Evolutionary conservation across 1,139 yeast genomes (phyloP).

Genomic region (Dujonia santamariae): DNA sequence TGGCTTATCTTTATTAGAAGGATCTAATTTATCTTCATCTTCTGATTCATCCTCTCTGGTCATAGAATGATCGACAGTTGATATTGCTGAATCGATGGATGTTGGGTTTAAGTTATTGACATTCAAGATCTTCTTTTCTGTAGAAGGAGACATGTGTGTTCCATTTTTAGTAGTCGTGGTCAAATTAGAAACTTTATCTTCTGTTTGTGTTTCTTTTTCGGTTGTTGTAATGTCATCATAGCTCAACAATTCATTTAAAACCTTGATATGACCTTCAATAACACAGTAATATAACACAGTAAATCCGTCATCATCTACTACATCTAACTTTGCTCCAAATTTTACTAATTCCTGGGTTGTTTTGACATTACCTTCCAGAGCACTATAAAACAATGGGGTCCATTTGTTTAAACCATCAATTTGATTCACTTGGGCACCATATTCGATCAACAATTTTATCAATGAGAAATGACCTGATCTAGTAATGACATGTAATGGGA

Average conservation of each 20-base stretch:
- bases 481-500: slow-evolving; percentile 86
- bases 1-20: too few species aligned
- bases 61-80: slow-evolving; percentile 27
- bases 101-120: neutral
- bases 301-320: slow-evolving; percentile 80
- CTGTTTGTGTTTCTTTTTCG: slow-evolving; percentile 1
- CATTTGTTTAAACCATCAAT: slow-evolving; percentile 85
- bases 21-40: slow-evolving; percentile 24
- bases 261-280: slow-evolving; percentile 87
- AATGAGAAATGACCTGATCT: slow-evolving; percentile 75
- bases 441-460: slow-evolving; percentile 61
- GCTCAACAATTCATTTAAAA: slow-evolving; percentile 61
- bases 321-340: slow-evolving; percentile 67
- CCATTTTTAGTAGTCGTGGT: neutral
- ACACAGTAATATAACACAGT: slow-evolving; percentile 87
- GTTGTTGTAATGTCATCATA: slow-evolving; percentile 20
- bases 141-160: neutral
- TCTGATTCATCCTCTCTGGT: slow-evolving; percentile 34
- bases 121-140: neutral
- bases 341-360: slow-evolving; percentile 71
- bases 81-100: slow-evolving; percentile 12
- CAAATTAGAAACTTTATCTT: slow-evolving; percentile 1
- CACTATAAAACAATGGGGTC: slow-evolving; percentile 93
- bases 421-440: slow-evolving; percentile 78
- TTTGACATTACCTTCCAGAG: slow-evolving; percentile 74